Base-by-base conservation (phyloP, 2,329 filamentous ascomycete genomes). In the Grosmannia clavigera region DNA sequence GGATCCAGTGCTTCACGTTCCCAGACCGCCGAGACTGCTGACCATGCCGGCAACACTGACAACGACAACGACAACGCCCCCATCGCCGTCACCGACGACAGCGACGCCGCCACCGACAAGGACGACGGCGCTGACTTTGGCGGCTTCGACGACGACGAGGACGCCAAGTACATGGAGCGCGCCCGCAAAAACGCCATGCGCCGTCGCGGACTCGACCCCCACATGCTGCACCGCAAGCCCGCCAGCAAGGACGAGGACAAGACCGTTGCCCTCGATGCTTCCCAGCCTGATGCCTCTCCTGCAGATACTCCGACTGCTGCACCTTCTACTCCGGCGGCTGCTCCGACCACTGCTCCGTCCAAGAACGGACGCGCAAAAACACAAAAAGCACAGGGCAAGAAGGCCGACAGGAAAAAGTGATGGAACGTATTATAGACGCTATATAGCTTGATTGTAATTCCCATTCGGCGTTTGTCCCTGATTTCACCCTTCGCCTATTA, bases 171-270 rank as follows among this genome's bases (percentile, higher is more conserved):
- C 69, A 90, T 92, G 52, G 81, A 86, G 68, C 83, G 83, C 67
- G 87, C 84, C n/a, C 84, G 85, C 76, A 81, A 82, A 65, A 90
- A 87, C 67, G 81, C 84, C 62, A 81, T 91, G 78, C 83, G 87
- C 66, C 82, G 83, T 67, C 86, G 87, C 69, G 88, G 88, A 62
- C 72, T 92, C 58, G 84, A 92, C 71, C 88, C 88, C 1, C 84
- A 81, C 68, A 83, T 80, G 40, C 73, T 80, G 31, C 72, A 75
- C 54, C 69, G 70, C 67, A 71, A 69, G 61, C 61, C 65, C 55
- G 60, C 59, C 25, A 61, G 54, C n/a, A 56, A 61, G 57, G 58
- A 64, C 50, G 27, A 59, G 29, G 40, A 16, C 38, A 40, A 35
- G 33, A 35, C 33, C 12, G 25, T 16, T 14, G 35, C 11, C 22